phyloP scores from a whole-genome alignment of 306 rosid genomes.

The Luffa aegyptiaca region DNA sequence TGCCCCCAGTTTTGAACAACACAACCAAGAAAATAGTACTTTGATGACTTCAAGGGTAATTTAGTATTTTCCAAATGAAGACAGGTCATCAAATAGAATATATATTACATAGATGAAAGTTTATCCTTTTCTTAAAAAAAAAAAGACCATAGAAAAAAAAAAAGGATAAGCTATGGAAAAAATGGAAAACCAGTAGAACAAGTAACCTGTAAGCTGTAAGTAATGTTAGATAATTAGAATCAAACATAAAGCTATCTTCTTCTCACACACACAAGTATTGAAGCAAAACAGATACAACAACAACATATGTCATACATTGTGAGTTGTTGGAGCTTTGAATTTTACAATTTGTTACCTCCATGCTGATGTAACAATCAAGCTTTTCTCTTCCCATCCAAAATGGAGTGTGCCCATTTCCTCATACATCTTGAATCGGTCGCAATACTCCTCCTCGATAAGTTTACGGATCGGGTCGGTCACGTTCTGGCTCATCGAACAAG shows the following conservation, averaged over 20 bases:
- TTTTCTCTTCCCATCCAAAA: conserved; percentile 94
- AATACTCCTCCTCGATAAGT: conserved; percentile 45
- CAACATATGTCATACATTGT: not conserved
- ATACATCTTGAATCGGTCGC: conserved; percentile 59
- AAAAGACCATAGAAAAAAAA: not conserved
- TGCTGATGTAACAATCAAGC: conserved; percentile 82
- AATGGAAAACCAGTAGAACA: not conserved
- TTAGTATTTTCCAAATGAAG: not conserved
- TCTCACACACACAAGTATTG: conserved; percentile 18
- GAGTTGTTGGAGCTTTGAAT: not conserved
- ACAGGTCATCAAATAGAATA: not conserved
- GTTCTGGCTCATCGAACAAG: conserved; percentile 41
- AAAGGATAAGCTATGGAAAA: not conserved
- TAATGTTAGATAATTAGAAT: conserved; percentile 10
- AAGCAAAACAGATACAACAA: conserved; percentile 22
- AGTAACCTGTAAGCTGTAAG: not conserved
- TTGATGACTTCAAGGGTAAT: not conserved
- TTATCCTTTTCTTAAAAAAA: not conserved
- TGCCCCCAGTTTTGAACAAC: not conserved
- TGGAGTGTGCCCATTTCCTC: conserved; percentile 74
- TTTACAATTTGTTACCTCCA: conserved; percentile 45
- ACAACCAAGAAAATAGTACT: not conserved
- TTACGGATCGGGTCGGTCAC: conserved; percentile 35
- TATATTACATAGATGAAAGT: not conserved
- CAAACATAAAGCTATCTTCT: conserved; percentile 8